phyloP scores from a whole-genome alignment of 306 rosid genomes.

The Senna siamea region DNA sequence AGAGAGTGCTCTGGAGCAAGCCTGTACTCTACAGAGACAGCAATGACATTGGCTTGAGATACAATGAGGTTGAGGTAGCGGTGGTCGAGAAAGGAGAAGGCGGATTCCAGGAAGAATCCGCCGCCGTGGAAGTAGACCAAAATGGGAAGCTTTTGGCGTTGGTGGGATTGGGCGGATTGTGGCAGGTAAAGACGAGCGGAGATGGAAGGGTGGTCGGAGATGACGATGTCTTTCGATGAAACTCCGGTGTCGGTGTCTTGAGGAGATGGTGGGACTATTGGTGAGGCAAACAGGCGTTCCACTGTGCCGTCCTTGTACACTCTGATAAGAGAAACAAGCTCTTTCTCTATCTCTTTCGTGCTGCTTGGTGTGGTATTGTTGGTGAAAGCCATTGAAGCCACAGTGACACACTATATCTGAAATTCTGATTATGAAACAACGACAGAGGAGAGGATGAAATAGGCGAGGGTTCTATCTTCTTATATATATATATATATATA shows the following conservation, averaged over 20 bases:
- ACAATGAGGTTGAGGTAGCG: slow-evolving; percentile 53
- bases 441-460: neutral
- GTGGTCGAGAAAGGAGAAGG: slow-evolving; percentile 61
- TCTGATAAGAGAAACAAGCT: slow-evolving; percentile 44
- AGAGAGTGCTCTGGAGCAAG: slow-evolving; percentile 60
- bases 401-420: too few relatives aligned
- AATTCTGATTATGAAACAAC: neutral
- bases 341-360: slow-evolving; percentile 47
- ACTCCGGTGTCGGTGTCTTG: slow-evolving; percentile 52
- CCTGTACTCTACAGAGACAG: slow-evolving; percentile 63
- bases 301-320: slow-evolving; percentile 59
- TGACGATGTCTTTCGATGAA: slow-evolving; percentile 61
- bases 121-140: slow-evolving; percentile 71
- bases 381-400: slow-evolving; percentile 47
- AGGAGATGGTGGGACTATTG: slow-evolving; percentile 43
- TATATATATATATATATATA: neutral
- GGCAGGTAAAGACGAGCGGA: slow-evolving; percentile 57
- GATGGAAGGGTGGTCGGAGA: slow-evolving; percentile 52
- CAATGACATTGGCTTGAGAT: slow-evolving; percentile 46
- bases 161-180: slow-evolving; percentile 10
- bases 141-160: slow-evolving; percentile 49
- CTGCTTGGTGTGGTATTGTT: too few relatives aligned
- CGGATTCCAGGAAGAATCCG: slow-evolving; percentile 56
- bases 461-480: neutral
- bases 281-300: slow-evolving; percentile 52